Percentiles rank a stretch among this genome's conserved stretches.
These are phyloP conservation scores for Mucuna pruriens DNA, from an alignment of 306 rosid species.

Conservation along the genomic window DNA sequence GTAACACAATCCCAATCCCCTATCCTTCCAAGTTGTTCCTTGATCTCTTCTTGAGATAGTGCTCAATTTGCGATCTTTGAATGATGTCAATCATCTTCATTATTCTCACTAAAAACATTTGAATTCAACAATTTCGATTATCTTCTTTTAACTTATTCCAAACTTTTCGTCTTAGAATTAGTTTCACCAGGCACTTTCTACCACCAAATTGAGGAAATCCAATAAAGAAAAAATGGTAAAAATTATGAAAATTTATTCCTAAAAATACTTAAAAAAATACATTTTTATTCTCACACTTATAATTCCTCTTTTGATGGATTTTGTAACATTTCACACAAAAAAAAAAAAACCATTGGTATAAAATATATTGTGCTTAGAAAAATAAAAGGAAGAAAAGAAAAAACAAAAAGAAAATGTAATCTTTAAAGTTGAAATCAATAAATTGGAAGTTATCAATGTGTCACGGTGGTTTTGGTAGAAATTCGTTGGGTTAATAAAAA, in stretches of 20 bases:
- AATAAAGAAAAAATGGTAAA: background rate
- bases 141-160: constrained; percentile 22
- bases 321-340: too few species aligned
- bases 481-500: too few species aligned
- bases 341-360: too few species aligned
- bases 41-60: constrained; percentile 40
- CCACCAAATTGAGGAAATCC: background rate
- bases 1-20: constrained; percentile 8
- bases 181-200: background rate
- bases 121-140: constrained; percentile 10
- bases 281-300: too few species aligned
- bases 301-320: too few species aligned
- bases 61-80: constrained; percentile 42
- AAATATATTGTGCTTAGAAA: too few species aligned
- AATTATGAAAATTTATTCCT: background rate
- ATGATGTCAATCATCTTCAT: constrained; percentile 45
- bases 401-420: too few species aligned
- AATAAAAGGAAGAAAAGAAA: too few species aligned
- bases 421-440: too few species aligned
- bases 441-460: too few species aligned
- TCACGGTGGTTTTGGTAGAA: too few species aligned
- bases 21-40: background rate
- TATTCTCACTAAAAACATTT: background rate
- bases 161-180: background rate
- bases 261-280: too few species aligned